Evolutionary conservation across 306 rosid species (phyloP), one percentile per base, ranked within the genome.

Genomic region (Styphnolobium japonicum): DNA sequence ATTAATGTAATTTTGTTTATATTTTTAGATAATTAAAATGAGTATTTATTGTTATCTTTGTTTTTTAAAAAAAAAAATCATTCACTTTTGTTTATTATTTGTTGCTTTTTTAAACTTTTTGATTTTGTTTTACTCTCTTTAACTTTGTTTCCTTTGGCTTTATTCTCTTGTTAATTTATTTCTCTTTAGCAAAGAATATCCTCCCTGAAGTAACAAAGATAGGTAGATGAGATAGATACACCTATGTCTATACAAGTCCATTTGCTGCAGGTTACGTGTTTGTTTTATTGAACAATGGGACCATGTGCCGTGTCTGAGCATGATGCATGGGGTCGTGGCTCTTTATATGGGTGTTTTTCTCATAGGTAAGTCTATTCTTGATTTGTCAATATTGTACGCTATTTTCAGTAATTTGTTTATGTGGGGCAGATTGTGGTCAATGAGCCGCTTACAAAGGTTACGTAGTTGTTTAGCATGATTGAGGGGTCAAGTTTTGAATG

Each of bases 381-480:
- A 11, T 66, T 71, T 43, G 80, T 87, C 87, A 78, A 79, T n/a
- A 23, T 51, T 82, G 81, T 67, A 58, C 53, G 76, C 85, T 60
- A n/a, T n/a, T n/a, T n/a, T n/a, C n/a, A n/a, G n/a, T n/a, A 75
- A 40, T 67, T 43, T 42, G 48, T 73, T 14, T 61, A 3, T 19
- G 75, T 62, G 71, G 57, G n/a, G 10, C 4, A n/a, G 52, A 22
- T 29, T 27, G 21, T 23, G 8, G 69, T 75, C 72, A 56, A 49
- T 3, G 1, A 65, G 67, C 77, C 16, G 40, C 73, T 68, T 75
- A 33, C 69, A 31, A 23, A 42, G 37, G 36, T 49, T 70, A 70
- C 58, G 3, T 61, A 36, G 46, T 77, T 71, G 77, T 72, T 57
- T 52, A 66, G 39, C 75, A 76, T 76, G 46, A 51, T 51, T 66